phyloP scores from a whole-genome alignment of 2,329 filamentous ascomycete species.

The Colletotrichum sp. region DNA sequence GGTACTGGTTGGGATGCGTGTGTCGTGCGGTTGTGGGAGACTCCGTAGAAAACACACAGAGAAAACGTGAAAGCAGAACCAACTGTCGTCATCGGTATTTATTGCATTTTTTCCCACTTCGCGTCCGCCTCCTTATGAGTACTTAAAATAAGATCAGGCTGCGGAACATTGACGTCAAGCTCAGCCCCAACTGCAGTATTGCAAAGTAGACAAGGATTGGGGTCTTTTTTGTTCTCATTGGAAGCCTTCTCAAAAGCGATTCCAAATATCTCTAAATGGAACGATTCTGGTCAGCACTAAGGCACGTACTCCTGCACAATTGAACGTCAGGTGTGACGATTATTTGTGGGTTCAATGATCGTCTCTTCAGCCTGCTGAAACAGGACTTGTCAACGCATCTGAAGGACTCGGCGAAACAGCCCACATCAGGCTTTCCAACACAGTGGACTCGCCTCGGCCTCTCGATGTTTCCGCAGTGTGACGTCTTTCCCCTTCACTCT shows the following conservation, averaged over 20 bases:
- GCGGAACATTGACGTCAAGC: background rate
- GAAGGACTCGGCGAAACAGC: background rate
- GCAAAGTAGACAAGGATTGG: background rate
- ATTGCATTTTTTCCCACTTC: background rate
- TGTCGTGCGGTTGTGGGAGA: background rate
- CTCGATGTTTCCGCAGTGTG: background rate
- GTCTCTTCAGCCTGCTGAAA: background rate
- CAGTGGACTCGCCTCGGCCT: background rate
- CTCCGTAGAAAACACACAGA: background rate
- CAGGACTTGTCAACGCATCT: background rate
- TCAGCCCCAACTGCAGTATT: background rate
- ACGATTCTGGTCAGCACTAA: background rate
- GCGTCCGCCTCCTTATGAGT: fast-evolving
- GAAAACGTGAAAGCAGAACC: background rate
- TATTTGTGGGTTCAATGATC: background rate
- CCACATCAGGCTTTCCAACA: background rate
- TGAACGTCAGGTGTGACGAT: background rate
- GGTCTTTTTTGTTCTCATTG: background rate
- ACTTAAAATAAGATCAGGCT: background rate
- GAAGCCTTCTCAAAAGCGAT: background rate
- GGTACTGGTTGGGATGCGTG: background rate
- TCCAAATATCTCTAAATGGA: background rate
- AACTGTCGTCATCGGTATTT: background rate
- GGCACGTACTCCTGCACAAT: background rate
- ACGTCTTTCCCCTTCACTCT: background rate